Evolutionary conservation across 1,284 basidiomycete genomes (phyloP).

Genomic region (Pseudozyma thailandica): DNA sequence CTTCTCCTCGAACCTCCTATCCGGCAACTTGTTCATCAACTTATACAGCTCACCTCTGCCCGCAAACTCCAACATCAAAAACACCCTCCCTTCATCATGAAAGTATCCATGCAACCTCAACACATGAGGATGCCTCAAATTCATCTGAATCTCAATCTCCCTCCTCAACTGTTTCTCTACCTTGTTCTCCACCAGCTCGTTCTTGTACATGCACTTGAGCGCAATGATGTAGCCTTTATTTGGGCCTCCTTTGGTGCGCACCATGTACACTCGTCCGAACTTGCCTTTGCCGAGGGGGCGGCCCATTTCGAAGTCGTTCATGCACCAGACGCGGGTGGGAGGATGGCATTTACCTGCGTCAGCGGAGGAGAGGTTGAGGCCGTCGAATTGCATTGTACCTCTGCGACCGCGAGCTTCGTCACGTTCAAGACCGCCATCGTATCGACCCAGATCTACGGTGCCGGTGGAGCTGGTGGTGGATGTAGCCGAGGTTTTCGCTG

Average conservation of each 20-base stretch:
- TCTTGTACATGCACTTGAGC: conserved; percentile 96
- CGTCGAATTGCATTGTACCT: conserved; percentile 34
- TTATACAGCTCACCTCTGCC: conserved; percentile 96
- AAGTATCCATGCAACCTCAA: conserved; percentile 95
- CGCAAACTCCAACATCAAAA: conserved; percentile 96
- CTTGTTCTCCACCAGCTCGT: conserved; percentile 86
- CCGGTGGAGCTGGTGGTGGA: neutral
- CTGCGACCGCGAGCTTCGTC: conserved; percentile 66
- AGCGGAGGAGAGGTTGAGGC: conserved; percentile 32
- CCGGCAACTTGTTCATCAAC: conserved; percentile 79
- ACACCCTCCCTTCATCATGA: conserved; percentile 97
- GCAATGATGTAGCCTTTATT: conserved; percentile 83
- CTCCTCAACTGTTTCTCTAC: conserved; percentile 84
- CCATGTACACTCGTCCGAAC: conserved; percentile 98
- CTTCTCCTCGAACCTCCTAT: conserved; percentile 85
- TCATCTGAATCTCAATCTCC: conserved; percentile 99
- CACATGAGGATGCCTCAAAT: conserved; percentile 94
- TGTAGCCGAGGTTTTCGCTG: conserved; percentile 6
- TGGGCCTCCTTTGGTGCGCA: conserved; percentile 78
- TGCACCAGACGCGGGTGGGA: conserved; percentile 75
- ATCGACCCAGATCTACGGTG: conserved; percentile 63
- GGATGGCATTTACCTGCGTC: conserved; percentile 40
- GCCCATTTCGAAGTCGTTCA: conserved; percentile 92
- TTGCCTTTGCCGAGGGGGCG: conserved; percentile 96
- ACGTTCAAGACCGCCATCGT: conserved; percentile 68